These are phyloP conservation scores for Aspergillus arachidicola DNA, from an alignment of 2,329 filamentous ascomycete species.

Conservation along the genomic window DNA sequence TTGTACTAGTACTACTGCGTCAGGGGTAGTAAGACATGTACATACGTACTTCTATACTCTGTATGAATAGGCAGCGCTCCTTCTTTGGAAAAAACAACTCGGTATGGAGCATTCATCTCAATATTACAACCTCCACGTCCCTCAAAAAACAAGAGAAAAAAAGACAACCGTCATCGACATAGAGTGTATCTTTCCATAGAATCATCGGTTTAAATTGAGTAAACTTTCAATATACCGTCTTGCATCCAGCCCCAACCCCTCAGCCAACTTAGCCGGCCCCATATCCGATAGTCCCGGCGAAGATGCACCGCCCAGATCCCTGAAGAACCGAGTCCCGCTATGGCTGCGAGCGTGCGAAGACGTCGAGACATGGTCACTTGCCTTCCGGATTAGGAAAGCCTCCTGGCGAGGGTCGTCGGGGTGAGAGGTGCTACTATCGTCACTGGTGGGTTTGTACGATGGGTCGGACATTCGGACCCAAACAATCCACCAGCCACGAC, in stretches of 20 bases:
- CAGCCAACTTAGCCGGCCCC: slow-evolving; percentile 41
- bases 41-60: not conserved
- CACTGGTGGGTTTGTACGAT: slow-evolving; percentile 10
- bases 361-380: slow-evolving; percentile 42
- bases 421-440: slow-evolving; percentile 15
- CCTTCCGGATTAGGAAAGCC: slow-evolving; percentile 50
- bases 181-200: not conserved
- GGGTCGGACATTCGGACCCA: slow-evolving; percentile 58
- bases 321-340: slow-evolving; percentile 40
- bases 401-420: slow-evolving; percentile 32
- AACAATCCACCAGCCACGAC: slow-evolving; percentile 68
- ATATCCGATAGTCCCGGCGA: slow-evolving; percentile 31
- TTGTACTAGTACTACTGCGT: not conserved
- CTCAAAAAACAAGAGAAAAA: not conserved
- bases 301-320: slow-evolving; percentile 42
- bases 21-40: not conserved
- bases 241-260: slow-evolving; percentile 51
- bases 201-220: slow-evolving; percentile 47
- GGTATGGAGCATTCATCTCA: not conserved
- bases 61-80: not conserved
- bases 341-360: slow-evolving; percentile 34
- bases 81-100: not conserved
- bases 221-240: slow-evolving; percentile 50
- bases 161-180: not conserved
- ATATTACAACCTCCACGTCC: not conserved